Conservation (phyloP, 306 rosid genomes). For the Arachis stenosperma region DNA sequence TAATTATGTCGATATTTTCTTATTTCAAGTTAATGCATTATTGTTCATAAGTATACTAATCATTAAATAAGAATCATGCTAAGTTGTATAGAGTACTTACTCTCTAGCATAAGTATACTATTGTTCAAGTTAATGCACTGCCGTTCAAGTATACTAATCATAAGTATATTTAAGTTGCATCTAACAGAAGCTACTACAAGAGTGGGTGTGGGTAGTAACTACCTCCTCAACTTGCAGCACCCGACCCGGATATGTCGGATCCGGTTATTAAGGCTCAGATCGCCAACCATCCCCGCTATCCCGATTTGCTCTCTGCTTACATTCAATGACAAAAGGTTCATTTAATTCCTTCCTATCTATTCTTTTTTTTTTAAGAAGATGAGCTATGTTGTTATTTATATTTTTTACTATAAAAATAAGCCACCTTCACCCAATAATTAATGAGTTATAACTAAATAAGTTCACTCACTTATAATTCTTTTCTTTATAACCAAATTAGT, state of each 20-base stretch:
- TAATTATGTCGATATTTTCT: neutral
- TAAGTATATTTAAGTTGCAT: constrained; percentile 20
- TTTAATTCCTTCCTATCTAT: no score
- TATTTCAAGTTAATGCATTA: neutral
- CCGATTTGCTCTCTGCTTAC: constrained; percentile 68
- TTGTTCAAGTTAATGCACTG: no score
- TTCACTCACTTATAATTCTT: no score
- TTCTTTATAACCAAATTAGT: no score
- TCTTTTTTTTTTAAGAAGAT: no score
- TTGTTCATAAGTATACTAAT: neutral
- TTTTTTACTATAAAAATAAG: no score
- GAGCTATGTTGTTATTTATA: no score
- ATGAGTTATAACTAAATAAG: no score
- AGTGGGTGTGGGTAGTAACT: neutral
- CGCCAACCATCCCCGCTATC: constrained; percentile 72
- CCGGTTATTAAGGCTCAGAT: constrained; percentile 65
- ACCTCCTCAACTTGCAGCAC: constrained; percentile 32
- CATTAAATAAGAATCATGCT: constrained; percentile 10
- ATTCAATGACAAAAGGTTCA: constrained; percentile 75
- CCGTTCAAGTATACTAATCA: no score
- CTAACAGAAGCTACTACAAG: constrained; percentile 34
- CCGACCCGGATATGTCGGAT: constrained; percentile 48
- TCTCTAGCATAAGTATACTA: neutral
- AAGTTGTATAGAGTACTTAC: neutral
- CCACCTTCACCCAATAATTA: no score